These are phyloP conservation scores for Naganishia cerealis DNA, from an alignment of 1,284 basidiomycete species.

Conservation along the genomic window DNA sequence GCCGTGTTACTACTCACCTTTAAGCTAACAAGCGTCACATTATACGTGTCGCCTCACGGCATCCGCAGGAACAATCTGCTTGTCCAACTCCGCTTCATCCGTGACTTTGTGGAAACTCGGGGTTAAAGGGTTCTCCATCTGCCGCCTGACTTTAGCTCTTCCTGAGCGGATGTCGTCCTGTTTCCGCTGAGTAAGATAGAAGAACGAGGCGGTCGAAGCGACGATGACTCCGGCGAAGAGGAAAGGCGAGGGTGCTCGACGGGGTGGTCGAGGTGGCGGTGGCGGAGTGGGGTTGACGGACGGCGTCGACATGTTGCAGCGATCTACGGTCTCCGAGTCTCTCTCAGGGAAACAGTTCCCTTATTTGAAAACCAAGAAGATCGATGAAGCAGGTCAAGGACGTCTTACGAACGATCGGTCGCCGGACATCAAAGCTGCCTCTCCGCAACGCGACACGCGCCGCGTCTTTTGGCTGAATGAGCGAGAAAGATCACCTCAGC, in stretches of 20 bases:
- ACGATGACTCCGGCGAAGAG: slow-evolving; percentile 17
- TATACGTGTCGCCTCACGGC: slow-evolving; percentile 3
- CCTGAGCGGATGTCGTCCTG: slow-evolving; percentile 15
- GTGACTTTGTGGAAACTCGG: slow-evolving; percentile 10
- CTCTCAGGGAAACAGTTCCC: not conserved
- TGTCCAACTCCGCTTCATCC: slow-evolving; percentile 17
- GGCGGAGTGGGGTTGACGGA: slow-evolving; percentile 11
- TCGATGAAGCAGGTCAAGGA: slow-evolving; percentile 7
- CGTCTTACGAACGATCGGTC: not conserved
- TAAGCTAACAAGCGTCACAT: not conserved
- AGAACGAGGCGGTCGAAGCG: slow-evolving; percentile 21
- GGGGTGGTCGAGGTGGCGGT: slow-evolving; percentile 2
- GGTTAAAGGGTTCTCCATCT: slow-evolving; percentile 26
- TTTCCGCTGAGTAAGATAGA: slow-evolving; percentile 24
- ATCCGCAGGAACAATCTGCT: not conserved
- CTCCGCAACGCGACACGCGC: slow-evolving; percentile 3
- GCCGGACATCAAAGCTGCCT: not conserved
- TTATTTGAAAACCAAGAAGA: not conserved
- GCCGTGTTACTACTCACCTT: not conserved
- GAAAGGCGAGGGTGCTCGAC: slow-evolving; percentile 10
- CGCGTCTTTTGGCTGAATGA: slow-evolving; percentile 29
- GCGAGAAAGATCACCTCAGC: slow-evolving; percentile 26
- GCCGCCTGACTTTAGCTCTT: slow-evolving; percentile 8
- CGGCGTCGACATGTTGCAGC: not conserved
- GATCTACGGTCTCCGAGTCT: not conserved